Base-by-base conservation (phyloP, 192 early-diverging fungal genomes). In the Coemansia sp. region DNA sequence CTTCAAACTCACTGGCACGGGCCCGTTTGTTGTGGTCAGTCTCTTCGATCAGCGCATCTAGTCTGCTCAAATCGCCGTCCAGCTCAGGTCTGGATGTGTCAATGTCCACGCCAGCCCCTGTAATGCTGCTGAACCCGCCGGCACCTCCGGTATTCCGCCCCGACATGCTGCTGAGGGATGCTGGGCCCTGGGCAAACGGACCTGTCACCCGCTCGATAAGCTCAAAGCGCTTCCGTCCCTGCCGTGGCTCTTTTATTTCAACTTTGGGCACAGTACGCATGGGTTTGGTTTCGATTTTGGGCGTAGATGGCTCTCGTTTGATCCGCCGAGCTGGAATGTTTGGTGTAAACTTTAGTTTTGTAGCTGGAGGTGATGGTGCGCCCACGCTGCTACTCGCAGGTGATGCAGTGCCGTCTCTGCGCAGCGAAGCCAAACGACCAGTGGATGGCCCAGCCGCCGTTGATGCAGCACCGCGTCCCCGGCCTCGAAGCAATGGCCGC, bases 131-230 rank as follows among this genome's bases (percentile, higher is more conserved):
- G 14, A 45, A 45, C 41, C 41, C 41, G 9, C 39, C 9, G 39
- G 3, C 14, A 45, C 6, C 41, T 0, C 14, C 41, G 14, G 12
- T 45, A 5, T 5, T 45, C 3, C 41, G 41, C 41, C 41, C 41
- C 15, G 41, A 45, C 49, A 22, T 9, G 52, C 37, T 1, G 55
- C 59, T n/a, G 35, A 76, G 55, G 22, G 69, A 70, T 27, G 76
- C 70, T 0, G 76, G 76, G 2, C 76, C 76, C 64, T 73, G 70
- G 1, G 76, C 71, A 73, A 79, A 79, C 21, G 76, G 76, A 2
- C 76, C 76, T 1, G 71, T 55, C 0, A 74, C 61, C 0, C 56
- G 27, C 52, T 79, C 66, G 29, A 73, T 73, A 10, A 73, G 47
- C 51, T 73, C 65, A 1, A 59, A 9, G 0, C 57, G 53, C 21